Percentiles rank a stretch among this genome's conserved stretches.
Conservation (phyloP, 2,329 filamentous ascomycete genomes). For the Penicillium crustosum region DNA sequence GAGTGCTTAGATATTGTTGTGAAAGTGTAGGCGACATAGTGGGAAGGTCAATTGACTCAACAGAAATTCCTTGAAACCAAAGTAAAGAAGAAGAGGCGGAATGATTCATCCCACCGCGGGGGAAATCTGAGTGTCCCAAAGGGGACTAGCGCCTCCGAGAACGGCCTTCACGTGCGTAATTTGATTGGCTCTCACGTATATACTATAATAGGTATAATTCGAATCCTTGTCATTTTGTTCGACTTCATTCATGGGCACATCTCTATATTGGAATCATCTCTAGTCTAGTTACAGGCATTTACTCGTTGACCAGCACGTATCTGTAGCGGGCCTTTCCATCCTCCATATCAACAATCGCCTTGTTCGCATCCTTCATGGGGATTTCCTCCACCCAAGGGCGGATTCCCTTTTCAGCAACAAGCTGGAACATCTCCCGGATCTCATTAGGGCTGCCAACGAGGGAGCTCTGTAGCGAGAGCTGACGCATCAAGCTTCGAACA, state of each 20-base stretch:
- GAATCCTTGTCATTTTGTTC: not conserved
- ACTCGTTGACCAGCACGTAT: conserved; percentile 47
- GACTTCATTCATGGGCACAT: not conserved
- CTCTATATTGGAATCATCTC: not conserved
- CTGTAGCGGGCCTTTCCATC: conserved; percentile 48
- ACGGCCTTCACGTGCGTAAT: conserved; percentile 29
- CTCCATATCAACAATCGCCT: conserved; percentile 47
- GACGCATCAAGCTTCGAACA: conserved; percentile 58
- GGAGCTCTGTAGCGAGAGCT: conserved; percentile 53
- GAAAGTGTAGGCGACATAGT: conserved; percentile 31
- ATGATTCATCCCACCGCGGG: conserved; percentile 25
- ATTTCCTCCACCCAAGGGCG: conserved; percentile 46
- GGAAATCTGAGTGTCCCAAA: conserved; percentile 12
- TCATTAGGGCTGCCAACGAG: conserved; percentile 42
- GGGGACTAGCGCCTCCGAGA: conserved; percentile 29
- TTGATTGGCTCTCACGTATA: conserved; percentile 1
- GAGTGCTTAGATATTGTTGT: conserved; percentile 36
- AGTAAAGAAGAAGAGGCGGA: conserved; percentile 2
- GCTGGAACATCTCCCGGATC: conserved; percentile 47
- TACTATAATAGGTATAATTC: not conserved
- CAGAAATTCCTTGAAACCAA: conserved; percentile 2
- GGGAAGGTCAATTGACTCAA: conserved; percentile 1
- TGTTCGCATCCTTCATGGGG: conserved; percentile 47
- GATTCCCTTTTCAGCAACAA: conserved; percentile 42
- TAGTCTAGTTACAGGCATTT: conserved; percentile 6